Conservation (phyloP, 129 eudicot genomes). For the Escallonia rubra region DNA sequence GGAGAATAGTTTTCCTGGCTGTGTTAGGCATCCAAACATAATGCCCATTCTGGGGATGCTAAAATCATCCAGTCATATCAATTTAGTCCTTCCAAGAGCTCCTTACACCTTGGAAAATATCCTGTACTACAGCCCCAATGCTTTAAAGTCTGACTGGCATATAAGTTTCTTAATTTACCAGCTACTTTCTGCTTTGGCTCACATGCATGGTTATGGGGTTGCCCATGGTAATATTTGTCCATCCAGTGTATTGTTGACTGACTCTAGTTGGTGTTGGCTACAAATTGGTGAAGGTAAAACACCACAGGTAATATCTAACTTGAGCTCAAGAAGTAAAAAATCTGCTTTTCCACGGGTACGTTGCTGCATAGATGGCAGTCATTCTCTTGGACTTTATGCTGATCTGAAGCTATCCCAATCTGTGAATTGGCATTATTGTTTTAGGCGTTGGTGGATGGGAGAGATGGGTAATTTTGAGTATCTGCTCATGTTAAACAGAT, state of each 20-base stretch:
- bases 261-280: constrained; percentile 83
- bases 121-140: constrained; percentile 71
- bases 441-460: constrained; percentile 86
- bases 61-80: constrained; percentile 45
- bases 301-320: constrained; percentile 21
- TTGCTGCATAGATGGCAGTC: constrained; percentile 44
- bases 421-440: constrained; percentile 61
- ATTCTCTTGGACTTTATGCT: constrained; percentile 55
- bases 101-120: constrained; percentile 81
- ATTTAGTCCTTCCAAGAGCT: constrained; percentile 56
- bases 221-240: constrained; percentile 72
- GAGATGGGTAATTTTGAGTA: constrained; percentile 88
- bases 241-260: constrained; percentile 49
- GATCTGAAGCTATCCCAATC: constrained; percentile 52
- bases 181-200: constrained; percentile 64
- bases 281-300: constrained; percentile 34
- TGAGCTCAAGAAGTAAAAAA: constrained; percentile 19
- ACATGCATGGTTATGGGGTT: constrained; percentile 73
- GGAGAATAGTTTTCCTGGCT: constrained; percentile 69
- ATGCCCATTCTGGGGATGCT: constrained; percentile 70
- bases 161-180: constrained; percentile 65
- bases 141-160: constrained; percentile 84
- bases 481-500: constrained; percentile 63
- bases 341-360: constrained; percentile 11
- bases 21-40: constrained; percentile 94